Evolutionary conservation across 1,284 basidiomycete genomes (phyloP).

Genomic region (Gomphus bonarii): DNA sequence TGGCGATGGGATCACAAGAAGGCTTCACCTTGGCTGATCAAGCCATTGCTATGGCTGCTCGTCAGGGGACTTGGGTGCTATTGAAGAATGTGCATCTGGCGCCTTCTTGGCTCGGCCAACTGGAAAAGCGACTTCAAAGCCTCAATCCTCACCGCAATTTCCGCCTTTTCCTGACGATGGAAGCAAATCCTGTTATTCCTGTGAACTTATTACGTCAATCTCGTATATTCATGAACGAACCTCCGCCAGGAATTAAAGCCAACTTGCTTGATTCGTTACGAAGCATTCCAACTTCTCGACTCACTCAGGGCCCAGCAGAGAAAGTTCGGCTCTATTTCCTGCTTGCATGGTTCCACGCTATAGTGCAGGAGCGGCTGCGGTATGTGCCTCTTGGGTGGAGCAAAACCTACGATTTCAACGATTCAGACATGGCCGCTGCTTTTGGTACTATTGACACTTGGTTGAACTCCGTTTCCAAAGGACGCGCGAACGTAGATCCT

Average conservation of each 20-base stretch:
- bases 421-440: slow-evolving; percentile 92
- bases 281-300: slow-evolving; percentile 59
- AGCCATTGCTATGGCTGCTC: slow-evolving; percentile 82
- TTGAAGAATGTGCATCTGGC: slow-evolving; percentile 95
- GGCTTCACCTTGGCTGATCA: slow-evolving; percentile 92
- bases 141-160: slow-evolving; percentile 82
- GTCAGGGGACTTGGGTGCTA: slow-evolving; percentile 89
- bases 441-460: slow-evolving; percentile 87
- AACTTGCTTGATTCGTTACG: slow-evolving; percentile 88
- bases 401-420: slow-evolving; percentile 95
- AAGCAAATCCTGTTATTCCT: slow-evolving; percentile 85
- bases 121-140: slow-evolving; percentile 94
- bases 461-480: slow-evolving; percentile 73
- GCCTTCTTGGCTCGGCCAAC: slow-evolving; percentile 85
- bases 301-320: slow-evolving; percentile 79
- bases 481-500: slow-evolving; percentile 85
- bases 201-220: slow-evolving; percentile 94
- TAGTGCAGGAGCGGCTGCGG: slow-evolving; percentile 90
- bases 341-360: slow-evolving; percentile 96
- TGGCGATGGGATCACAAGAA: slow-evolving; percentile 98
- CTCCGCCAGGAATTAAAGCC: slow-evolving; percentile 90
- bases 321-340: slow-evolving; percentile 88
- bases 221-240: slow-evolving; percentile 94
- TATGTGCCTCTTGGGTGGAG: slow-evolving; percentile 95
- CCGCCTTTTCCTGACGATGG: slow-evolving; percentile 95